Base-by-base conservation (phyloP, 306 rosid genomes). In the Prunus dulcis region DNA sequence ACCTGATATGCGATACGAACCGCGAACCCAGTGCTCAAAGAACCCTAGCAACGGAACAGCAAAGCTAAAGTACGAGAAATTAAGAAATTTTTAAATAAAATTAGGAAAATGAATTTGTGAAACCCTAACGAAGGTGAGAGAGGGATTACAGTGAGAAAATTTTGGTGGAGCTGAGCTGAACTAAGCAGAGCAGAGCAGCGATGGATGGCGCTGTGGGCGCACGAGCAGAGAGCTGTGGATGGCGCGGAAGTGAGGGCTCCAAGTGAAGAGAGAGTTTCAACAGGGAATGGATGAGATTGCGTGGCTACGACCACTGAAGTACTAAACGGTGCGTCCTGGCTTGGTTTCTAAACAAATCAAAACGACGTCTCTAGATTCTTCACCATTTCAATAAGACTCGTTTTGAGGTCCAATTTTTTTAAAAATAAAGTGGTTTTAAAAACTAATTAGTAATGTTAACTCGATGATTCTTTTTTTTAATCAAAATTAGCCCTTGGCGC, bases 221-320 rank as follows among this genome's bases (percentile, higher is more conserved):
- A 60, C 34, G 8, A 12, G 65, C 28, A n/a, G 56, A 47, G 4
- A 19, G 72, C 27, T 43, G 67, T 2, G 68, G 68, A 43, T 60
- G 68, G 77, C 68, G 77, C 77, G 77, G 58, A 60, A 73, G 72
- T 56, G 76, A 72, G 58, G 69, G 46, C 57, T 41, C 56, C 77
- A 9, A 58, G 46, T 23, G 57, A 73, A 20, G 28, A 32, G 58
- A 38, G 38, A 0, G 76, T 63, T 15, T 12, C 12, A 8, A 4
- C 15, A 43, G n/a, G 68, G 45, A 41, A 10, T 25, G 68, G 77
- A 73, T 60, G 77, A 73, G 68, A 73, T 58, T 23, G 77, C 76
- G 43, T 58, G 67, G 67, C 53, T 43, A 12, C 17, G 9, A 58
- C 11, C 34, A 12, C 65, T 12, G 30, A 12, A 12, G 2, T 19